phyloP scores from a whole-genome alignment of 768 basidiomycete genomes.

The Lenzites betulinus region DNA sequence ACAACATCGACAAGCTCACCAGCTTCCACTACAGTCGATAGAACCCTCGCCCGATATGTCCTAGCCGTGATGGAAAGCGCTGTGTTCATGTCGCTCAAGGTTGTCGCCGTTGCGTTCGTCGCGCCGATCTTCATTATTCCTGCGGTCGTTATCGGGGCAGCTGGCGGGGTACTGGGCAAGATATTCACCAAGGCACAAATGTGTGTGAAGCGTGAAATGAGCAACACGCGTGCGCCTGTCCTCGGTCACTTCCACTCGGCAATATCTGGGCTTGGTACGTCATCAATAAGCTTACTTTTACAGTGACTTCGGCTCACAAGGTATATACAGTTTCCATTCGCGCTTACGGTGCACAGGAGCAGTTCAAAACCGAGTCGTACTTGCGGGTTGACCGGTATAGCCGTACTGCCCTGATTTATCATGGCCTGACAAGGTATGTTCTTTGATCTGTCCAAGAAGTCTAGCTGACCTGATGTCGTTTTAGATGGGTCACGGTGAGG shows the following conservation, averaged over 20 bases:
- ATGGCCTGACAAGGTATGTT: slow-evolving; percentile 41
- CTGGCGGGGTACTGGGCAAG: slow-evolving; percentile 42
- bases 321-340: slow-evolving; percentile 44
- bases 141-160: slow-evolving; percentile 34
- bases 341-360: slow-evolving; percentile 53
- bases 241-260: slow-evolving; percentile 55
- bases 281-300: background rate
- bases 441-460: background rate
- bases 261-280: slow-evolving; percentile 51
- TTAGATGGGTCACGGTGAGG: slow-evolving; percentile 47
- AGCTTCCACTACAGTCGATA: slow-evolving; percentile 17
- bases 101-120: slow-evolving; percentile 37
- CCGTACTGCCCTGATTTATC: slow-evolving; percentile 41
- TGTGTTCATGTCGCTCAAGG: slow-evolving; percentile 36
- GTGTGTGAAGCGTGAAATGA: slow-evolving; percentile 54
- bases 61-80: slow-evolving; percentile 23
- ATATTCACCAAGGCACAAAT: slow-evolving; percentile 55
- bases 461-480: background rate
- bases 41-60: slow-evolving; percentile 5
- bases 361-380: slow-evolving; percentile 42
- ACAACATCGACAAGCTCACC: background rate
- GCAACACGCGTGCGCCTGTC: slow-evolving; percentile 45
- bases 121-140: slow-evolving; percentile 42
- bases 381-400: slow-evolving; percentile 49
- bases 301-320: background rate